Base-by-base conservation (phyloP, 257 asterid genomes). In the Echium plantagineum region DNA sequence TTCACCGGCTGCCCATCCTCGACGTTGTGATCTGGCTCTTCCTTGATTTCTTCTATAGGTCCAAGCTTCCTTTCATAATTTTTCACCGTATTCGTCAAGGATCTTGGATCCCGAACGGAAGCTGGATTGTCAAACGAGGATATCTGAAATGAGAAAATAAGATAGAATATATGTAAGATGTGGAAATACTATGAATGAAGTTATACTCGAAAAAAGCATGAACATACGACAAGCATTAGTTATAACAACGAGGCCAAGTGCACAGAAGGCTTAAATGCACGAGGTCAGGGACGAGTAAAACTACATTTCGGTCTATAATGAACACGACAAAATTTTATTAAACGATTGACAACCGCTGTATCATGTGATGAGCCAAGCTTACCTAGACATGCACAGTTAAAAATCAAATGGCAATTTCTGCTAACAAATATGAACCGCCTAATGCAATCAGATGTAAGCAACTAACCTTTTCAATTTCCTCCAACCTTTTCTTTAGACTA, bases 81-180 rank as follows among this genome's bases (percentile, higher is more conserved):
- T 72, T 71, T 85, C 57, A 85, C 62, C 15, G 66, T 52, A 70
- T 28, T 58, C 24, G 81, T 74, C 60, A 85, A 70, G 7, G 85
- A 53, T 68, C 94, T 82, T 49, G 86, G 80, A 80, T 83, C 94
- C 63, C 80, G 78, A 69, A 84, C 78, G 64, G 78, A 52, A 67
- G 68, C 81, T 52, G 83, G 63, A 56, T 66, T 63, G 18, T 71
- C 81, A 66, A 71, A 77, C 30, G 80, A 62, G 57, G 86, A 69
- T 55, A 71, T 56, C 94, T 85, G 81, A 59, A 61, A 65, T 20
- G 52, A 65, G 30, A 55, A 64, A 42, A 31, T 19, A 66, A 61
- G 52, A 68, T 12, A 12, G 52, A 49, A 59, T 31, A 49, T 21
- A 21, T 15, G 31, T 53, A 49, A 42, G 21, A 31, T 20, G 26